phyloP scores from a whole-genome alignment of 1,139 yeast species.

The Zygosaccharomyces pseudobailii region DNA sequence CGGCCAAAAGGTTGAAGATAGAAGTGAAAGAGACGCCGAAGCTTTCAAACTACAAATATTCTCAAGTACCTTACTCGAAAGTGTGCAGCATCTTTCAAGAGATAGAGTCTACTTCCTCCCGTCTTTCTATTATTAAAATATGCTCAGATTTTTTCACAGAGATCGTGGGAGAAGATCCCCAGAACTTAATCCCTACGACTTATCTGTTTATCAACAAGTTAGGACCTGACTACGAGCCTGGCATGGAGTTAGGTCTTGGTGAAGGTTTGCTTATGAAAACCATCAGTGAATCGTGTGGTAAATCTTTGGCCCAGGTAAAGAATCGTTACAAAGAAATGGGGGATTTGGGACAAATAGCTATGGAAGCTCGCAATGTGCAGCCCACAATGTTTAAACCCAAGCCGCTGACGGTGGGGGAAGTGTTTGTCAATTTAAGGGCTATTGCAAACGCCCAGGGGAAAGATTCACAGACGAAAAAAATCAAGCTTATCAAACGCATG shows the following conservation, averaged over 20 bases:
- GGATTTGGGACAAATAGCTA: slow-evolving; percentile 88
- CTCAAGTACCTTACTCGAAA: slow-evolving; percentile 48
- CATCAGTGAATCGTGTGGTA: slow-evolving; percentile 84
- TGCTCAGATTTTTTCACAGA: slow-evolving; percentile 67
- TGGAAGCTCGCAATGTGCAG: slow-evolving; percentile 75
- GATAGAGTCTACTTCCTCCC: slow-evolving; percentile 72
- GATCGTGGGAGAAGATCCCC: slow-evolving; percentile 54
- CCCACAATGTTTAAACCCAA: slow-evolving; percentile 92
- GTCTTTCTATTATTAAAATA: slow-evolving; percentile 72
- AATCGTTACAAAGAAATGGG: slow-evolving; percentile 75
- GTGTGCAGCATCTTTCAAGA: slow-evolving; percentile 67
- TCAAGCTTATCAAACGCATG: slow-evolving; percentile 73
- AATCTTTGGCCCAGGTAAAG: slow-evolving; percentile 65
- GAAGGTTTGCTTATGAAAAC: slow-evolving; percentile 86
- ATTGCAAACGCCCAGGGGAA: slow-evolving; percentile 82
- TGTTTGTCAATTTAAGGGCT: slow-evolving; percentile 65
- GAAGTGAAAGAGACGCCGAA: background rate
- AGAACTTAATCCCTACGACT: slow-evolving; percentile 62
- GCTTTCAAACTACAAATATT: slow-evolving; percentile 8
- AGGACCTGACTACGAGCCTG: slow-evolving; percentile 90
- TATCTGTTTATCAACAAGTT: slow-evolving; percentile 81
- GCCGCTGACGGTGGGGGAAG: slow-evolving; percentile 66
- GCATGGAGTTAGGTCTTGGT: slow-evolving; percentile 87
- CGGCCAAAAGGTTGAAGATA: slow-evolving; percentile 7
- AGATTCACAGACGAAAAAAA: slow-evolving; percentile 74